Conservation (phyloP, 2,329 filamentous ascomycete genomes). For the Penicillium sp. region DNA sequence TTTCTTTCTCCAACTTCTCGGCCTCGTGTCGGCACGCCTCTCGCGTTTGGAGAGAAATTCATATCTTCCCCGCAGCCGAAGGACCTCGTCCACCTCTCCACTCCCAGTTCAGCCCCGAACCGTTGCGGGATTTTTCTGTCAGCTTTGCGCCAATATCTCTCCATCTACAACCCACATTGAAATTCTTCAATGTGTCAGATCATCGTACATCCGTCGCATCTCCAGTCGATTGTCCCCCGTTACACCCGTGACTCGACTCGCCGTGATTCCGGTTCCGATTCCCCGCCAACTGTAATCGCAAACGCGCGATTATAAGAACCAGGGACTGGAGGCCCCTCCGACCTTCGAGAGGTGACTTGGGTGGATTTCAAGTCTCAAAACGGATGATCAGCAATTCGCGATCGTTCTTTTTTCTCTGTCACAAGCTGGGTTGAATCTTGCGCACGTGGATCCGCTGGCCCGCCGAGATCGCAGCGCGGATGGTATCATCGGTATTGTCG, state of each 20-base stretch:
- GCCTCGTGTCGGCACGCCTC: background rate
- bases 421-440: slow-evolving; percentile 7
- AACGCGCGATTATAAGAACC: slow-evolving; percentile 21
- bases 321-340: background rate
- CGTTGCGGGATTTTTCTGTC: slow-evolving; percentile 26
- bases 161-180: slow-evolving; percentile 1
- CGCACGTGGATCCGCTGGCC: slow-evolving; percentile 17
- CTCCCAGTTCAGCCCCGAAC: slow-evolving; percentile 23
- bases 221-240: slow-evolving; percentile 24
- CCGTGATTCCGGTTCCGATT: slow-evolving; percentile 11
- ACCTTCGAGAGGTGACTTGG: background rate
- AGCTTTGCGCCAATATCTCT: slow-evolving; percentile 14
- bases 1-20: background rate
- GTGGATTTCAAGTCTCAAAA: background rate
- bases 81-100: slow-evolving; percentile 21
- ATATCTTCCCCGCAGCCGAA: slow-evolving; percentile 25
- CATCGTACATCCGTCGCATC: slow-evolving; percentile 9
- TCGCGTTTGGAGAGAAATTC: slow-evolving; percentile 4
- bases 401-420: slow-evolving; percentile 5
- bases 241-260: slow-evolving; percentile 22
- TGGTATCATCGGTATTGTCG: slow-evolving; percentile 17
- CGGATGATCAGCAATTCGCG: background rate
- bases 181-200: slow-evolving; percentile 25
- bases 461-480: slow-evolving; percentile 19
- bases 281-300: slow-evolving; percentile 23